phyloP scores from a whole-genome alignment of 192 early-diverging fungal genomes.

The Linnemannia schmuckeri region DNA sequence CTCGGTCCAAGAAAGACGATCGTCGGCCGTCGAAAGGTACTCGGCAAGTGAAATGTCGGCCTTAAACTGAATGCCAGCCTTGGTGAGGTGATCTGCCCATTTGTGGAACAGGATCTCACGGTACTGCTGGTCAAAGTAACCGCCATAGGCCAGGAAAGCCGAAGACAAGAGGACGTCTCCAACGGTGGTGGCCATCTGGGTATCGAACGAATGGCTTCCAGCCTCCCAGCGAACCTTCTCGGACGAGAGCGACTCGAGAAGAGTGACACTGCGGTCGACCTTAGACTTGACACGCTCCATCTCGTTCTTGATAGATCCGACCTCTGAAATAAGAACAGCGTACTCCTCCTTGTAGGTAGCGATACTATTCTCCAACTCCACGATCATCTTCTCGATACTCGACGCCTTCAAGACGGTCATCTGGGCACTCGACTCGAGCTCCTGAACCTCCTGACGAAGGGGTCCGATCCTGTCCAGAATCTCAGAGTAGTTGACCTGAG shows the following conservation, averaged over 20 bases:
- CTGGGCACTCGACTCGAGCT: slow-evolving; percentile 84
- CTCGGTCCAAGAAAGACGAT: slow-evolving; percentile 91
- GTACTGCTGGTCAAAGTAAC: slow-evolving; percentile 98
- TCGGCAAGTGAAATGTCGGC: slow-evolving; percentile 87
- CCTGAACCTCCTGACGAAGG: slow-evolving; percentile 90
- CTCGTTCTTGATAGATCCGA: slow-evolving; percentile 88
- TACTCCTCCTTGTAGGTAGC: slow-evolving; percentile 97
- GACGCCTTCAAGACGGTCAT: slow-evolving; percentile 78
- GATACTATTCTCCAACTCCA: slow-evolving; percentile 89
- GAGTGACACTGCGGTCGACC: slow-evolving; percentile 90
- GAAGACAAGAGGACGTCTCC: slow-evolving; percentile 94
- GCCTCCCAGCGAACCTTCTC: slow-evolving; percentile 95
- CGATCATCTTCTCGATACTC: slow-evolving; percentile 83
- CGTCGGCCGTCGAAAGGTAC: slow-evolving; percentile 92
- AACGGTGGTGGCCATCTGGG: slow-evolving; percentile 97
- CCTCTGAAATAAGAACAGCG: slow-evolving; percentile 94
- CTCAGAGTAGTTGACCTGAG: slow-evolving; percentile 93
- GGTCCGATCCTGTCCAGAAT: slow-evolving; percentile 97
- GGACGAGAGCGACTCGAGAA: slow-evolving; percentile 90
- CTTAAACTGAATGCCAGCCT: slow-evolving; percentile 81
- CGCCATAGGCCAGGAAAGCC: slow-evolving; percentile 97
- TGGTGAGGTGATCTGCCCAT: slow-evolving; percentile 82
- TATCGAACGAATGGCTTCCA: slow-evolving; percentile 91
- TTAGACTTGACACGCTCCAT: slow-evolving; percentile 94
- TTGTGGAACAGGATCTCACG: slow-evolving; percentile 82